Base-by-base conservation (phyloP, 2,329 filamentous ascomycete genomes). In the Blastomyces percursus region DNA sequence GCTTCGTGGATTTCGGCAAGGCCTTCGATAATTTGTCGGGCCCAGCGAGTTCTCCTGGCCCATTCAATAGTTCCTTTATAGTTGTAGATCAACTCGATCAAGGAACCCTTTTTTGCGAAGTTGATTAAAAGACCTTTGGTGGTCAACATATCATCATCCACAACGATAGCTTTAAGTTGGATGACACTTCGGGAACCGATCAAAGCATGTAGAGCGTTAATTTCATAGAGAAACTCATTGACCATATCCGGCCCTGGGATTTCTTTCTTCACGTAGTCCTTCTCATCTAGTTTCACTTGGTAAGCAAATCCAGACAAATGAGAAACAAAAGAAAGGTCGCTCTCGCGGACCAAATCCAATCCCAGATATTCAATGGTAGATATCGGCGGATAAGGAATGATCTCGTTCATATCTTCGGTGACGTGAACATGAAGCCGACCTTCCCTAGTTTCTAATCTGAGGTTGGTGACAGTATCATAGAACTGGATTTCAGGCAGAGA, bases 291-390 rank as follows among this genome's bases (percentile, higher is more conserved):
- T 16, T 79, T 82, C 62, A 99, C 91, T 73, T 95, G 96, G 81
- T 97, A 99, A 21, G 97, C 94, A 72, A 97, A 99, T 1, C 94
- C 94, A 27, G 93, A 97, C 73, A 97, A 85, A 77, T 99, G 94
- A 0, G 90, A 89, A 67, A 95, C 89, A 70, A 99, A 96, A 51
- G 85, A 80, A 44, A 99, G 80, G 46, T 91, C 85, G 58, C 83
- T 84, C 72, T 97, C 93, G 44, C 80, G 74, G 87, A 86, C 63
- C 80, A 82, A 65, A 38, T 67, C 69, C 46, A 74, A 72, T 42
- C 72, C 70, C 60, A 96, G 79, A 73, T 97, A 91, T 19, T 86
- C 82, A 63, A 97, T 83, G 65, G 88, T 85, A 48, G 83, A 84
- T 30, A 87, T 78, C 0, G 85, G 82, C 3, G 94, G 94, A 71